Percentiles rank a stretch among this genome's conserved stretches.
These are phyloP conservation scores for Quambalaria eucalypti DNA, from an alignment of 1,284 basidiomycete species.

Conservation along the genomic window DNA sequence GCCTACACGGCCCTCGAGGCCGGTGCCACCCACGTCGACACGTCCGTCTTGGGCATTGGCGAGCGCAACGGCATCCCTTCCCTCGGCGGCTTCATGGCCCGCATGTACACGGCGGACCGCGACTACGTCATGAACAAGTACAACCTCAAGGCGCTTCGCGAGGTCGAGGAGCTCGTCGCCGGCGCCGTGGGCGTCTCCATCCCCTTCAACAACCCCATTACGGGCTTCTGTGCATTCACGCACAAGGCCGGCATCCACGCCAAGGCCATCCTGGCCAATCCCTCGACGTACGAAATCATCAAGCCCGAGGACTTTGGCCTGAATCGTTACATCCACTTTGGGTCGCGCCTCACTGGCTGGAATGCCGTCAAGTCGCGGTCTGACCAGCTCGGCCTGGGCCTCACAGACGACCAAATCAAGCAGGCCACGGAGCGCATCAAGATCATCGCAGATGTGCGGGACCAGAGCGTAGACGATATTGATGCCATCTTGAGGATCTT, in stretches of 20 bases:
- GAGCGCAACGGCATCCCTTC: conserved; percentile 99
- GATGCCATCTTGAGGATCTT: conserved; percentile 73
- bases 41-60: conserved; percentile 81
- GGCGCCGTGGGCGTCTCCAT: conserved; percentile 97
- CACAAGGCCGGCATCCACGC: conserved; percentile 99
- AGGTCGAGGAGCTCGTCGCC: conserved; percentile 97
- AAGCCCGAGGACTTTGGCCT: conserved; percentile 82
- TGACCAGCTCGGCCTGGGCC: conserved; percentile 80
- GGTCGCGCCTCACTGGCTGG: conserved; percentile 94
- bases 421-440: conserved; percentile 99
- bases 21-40: conserved; percentile 94
- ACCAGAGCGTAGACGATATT: conserved; percentile 98
- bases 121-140: conserved; percentile 99
- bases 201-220: conserved; percentile 83
- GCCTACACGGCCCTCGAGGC: conserved; percentile 97
- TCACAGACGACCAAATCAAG: conserved; percentile 79
- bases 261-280: conserved; percentile 99
- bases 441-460: conserved; percentile 94
- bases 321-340: conserved; percentile 95
- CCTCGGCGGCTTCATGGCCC: conserved; percentile 90
- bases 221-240: conserved; percentile 97
- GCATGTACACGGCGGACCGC: conserved; percentile 72
- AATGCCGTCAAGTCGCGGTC: conserved; percentile 99
- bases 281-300: conserved; percentile 68
- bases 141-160: conserved; percentile 91